Evolutionary conservation across 352 stramenopile genomes (phyloP).

Genomic region (Pythium dissimile): DNA sequence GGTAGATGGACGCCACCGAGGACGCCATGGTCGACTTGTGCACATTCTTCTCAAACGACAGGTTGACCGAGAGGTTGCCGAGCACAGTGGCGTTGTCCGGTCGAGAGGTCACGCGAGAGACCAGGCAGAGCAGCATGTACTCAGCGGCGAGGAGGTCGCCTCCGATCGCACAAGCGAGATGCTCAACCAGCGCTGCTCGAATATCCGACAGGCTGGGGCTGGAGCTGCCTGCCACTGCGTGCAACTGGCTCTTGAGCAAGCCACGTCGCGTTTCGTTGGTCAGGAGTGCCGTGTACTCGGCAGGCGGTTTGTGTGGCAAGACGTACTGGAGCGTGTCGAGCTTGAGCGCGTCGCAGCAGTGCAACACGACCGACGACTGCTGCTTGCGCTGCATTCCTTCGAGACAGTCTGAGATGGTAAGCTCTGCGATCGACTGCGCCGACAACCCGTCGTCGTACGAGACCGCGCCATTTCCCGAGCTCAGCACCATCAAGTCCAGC

Average conservation of each 20-base stretch:
- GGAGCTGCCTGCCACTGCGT: constrained; percentile 14
- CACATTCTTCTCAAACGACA: constrained; percentile 28
- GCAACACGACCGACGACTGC: constrained; percentile 49
- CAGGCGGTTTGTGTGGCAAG: constrained; percentile 35
- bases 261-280: constrained; percentile 33
- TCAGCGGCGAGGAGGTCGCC: constrained; percentile 59
- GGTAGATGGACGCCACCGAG: constrained; percentile 25
- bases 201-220: constrained; percentile 26
- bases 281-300: constrained; percentile 30
- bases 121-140: constrained; percentile 62
- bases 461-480: constrained; percentile 12
- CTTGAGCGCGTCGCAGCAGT: constrained; percentile 46
- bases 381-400: constrained; percentile 50
- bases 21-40: not conserved
- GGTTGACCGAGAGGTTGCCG: constrained; percentile 71
- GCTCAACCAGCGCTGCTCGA: constrained; percentile 33
- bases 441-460: constrained; percentile 23
- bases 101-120: constrained; percentile 72
- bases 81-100: constrained; percentile 58
- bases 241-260: constrained; percentile 41
- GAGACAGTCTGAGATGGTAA: constrained; percentile 66
- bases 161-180: constrained; percentile 35
- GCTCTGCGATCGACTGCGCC: constrained; percentile 37
- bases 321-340: constrained; percentile 30
- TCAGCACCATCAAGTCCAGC: constrained; percentile 58